Conservation (phyloP, 106 monocot species). For the Allium fistulosum region DNA sequence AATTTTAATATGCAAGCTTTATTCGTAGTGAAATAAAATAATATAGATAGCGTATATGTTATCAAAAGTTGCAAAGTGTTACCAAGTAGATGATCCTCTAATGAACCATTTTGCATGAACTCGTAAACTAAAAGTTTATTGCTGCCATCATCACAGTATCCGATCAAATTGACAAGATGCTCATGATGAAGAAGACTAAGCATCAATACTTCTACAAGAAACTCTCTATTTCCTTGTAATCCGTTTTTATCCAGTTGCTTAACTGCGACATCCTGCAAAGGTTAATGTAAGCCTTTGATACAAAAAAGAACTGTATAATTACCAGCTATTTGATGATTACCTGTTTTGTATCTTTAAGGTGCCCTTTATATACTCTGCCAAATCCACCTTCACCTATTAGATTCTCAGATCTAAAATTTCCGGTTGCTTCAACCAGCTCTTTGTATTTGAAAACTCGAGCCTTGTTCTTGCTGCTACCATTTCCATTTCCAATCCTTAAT, state of each 20-base stretch:
- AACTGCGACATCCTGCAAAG: constrained; percentile 15
- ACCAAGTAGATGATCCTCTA: constrained; percentile 25
- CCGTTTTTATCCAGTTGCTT: constrained; percentile 19
- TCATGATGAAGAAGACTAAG: constrained; percentile 23
- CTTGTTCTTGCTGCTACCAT: neutral
- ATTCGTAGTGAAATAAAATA: neutral
- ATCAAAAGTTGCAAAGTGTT: neutral
- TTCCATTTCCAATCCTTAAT: constrained; percentile 17
- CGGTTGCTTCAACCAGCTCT: constrained; percentile 15
- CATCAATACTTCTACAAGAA: constrained; percentile 20
- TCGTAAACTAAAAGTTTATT: constrained; percentile 24
- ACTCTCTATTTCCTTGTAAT: constrained; percentile 14
- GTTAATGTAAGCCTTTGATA: neutral
- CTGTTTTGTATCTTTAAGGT: constrained; percentile 22
- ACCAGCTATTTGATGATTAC: constrained; percentile 1
- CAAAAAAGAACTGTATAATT: neutral
- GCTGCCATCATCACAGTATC: constrained; percentile 15
- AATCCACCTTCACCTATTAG: constrained; percentile 30
- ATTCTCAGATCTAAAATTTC: constrained; percentile 12
- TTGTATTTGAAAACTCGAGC: constrained; percentile 13
- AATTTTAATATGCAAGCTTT: neutral
- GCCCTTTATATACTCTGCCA: constrained; percentile 24
- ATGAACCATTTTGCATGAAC: constrained; percentile 21
- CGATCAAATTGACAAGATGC: constrained; percentile 22
- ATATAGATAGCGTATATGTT: neutral